Base-by-base conservation (phyloP, 2,329 filamentous ascomycete species). In the Zalaria sp. region DNA sequence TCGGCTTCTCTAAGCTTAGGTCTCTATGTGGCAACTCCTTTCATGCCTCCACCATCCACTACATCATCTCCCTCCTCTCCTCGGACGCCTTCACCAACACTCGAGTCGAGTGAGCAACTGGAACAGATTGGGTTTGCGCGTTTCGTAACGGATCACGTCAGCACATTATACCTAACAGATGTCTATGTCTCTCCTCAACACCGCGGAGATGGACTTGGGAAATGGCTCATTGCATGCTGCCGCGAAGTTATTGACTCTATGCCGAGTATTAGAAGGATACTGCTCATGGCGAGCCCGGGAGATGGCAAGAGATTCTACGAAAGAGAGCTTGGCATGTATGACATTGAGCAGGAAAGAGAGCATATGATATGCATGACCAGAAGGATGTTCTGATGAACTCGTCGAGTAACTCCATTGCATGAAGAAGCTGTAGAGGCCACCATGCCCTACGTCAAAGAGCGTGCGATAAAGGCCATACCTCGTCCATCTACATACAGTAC, bases 111-210 rank as follows among this genome's bases (percentile, higher is more conserved):
- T 11, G 34, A 45, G 5, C 37, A 47, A 28, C 34, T 51, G 28
- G 40, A 47, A 35, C 50, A 55, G 37, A 52, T 56, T 18, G 51
- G 55, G 31, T 39, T 56, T n/a, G 52, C 48, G 8, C 49, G 54
- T 6, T 47, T 54, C 28, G 40, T 55, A 10, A 53, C 51, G 3
- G 54, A 57, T 37, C 44, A 50, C 35, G 49, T 55, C 27, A 51
- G 52, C 4, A 45, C 47, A 5, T 46, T 43, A 5, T 56, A 54
- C 40, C 37, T 57, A n/a, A 51, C 49, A 2, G 53, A 56, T 34
- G 52, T 56, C 9, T 57, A 47, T 36, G 42, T 55, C 11, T 27
- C 25, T 5, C 48, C 47, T 7, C 46, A 48, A 7, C 35, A 47
- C 9, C 46, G 51, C 7, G 42, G 45, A 4, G 39, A 28, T 2